These are phyloP conservation scores for Daldinia concentrica DNA, from an alignment of 495 filamentous ascomycete genomes.

Conservation along the genomic window DNA sequence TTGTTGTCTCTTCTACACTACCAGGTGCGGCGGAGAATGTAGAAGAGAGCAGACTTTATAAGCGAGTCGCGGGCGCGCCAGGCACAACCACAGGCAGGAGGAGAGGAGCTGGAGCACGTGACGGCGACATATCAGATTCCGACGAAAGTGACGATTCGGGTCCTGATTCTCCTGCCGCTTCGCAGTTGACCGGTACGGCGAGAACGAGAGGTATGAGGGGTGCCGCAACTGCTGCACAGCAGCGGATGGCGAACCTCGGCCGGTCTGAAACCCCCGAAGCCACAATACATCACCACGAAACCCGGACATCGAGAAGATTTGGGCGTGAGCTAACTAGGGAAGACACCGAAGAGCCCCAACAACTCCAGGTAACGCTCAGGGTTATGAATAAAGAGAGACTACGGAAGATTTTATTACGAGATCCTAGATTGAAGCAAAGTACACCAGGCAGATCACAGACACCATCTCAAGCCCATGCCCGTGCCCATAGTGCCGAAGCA, in stretches of 20 bases:
- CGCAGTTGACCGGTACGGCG: conserved; percentile 78
- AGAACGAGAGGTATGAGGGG: conserved; percentile 88
- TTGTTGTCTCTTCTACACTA: conserved; percentile 89
- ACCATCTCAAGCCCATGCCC: conserved; percentile 61
- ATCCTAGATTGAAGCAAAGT: conserved; percentile 51
- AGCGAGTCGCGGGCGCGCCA: conserved; percentile 64
- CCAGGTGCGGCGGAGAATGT: conserved; percentile 82
- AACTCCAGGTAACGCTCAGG: conserved; percentile 75
- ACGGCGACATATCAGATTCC: conserved; percentile 84
- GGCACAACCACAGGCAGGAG: conserved; percentile 60
- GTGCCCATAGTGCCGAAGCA: conserved; percentile 61
- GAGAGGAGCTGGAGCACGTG: conserved; percentile 64
- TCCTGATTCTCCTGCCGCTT: conserved; percentile 84
- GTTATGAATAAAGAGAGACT: conserved; percentile 69
- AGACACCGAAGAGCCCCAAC: conserved; percentile 73
- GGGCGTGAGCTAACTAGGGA: conserved; percentile 68
- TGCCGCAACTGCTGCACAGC: conserved; percentile 82
- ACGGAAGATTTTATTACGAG: conserved; percentile 62
- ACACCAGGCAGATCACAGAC: conserved; percentile 53
- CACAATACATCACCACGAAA: conserved; percentile 73
- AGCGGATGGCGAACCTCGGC: conserved; percentile 75
- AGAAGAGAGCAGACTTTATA: conserved; percentile 88
- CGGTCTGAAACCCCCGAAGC: conserved; percentile 91
- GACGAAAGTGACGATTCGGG: conserved; percentile 88
- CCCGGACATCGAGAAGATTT: conserved; percentile 68